Conservation (phyloP, 768 basidiomycete species). For the Pleurotus citrinopileatus region DNA sequence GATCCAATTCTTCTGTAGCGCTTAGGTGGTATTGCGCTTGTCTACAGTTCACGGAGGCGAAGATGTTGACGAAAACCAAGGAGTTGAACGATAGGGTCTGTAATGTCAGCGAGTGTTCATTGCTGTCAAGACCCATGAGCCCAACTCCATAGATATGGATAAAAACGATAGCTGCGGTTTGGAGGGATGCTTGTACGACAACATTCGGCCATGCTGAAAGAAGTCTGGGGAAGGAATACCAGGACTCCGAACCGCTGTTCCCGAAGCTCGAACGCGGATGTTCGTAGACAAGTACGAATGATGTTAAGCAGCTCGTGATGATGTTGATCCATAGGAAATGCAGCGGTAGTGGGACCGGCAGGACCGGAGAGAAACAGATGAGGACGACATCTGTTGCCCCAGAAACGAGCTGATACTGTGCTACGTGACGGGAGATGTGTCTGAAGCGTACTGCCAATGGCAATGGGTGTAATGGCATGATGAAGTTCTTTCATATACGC, state of each 20-base stretch:
- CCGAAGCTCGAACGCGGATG: background rate
- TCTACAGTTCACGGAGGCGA: constrained; percentile 71
- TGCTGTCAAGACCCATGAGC: background rate
- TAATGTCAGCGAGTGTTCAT: constrained; percentile 34
- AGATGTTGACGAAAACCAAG: constrained; percentile 80
- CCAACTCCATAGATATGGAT: background rate
- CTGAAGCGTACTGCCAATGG: too few relatives aligned
- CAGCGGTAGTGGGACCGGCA: background rate
- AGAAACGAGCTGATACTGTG: background rate
- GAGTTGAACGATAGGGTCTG: constrained; percentile 75
- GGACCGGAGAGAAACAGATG: background rate
- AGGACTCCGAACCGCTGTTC: background rate
- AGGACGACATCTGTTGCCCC: background rate
- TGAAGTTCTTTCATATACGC: too few relatives aligned
- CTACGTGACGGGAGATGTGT: background rate
- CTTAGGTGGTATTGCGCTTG: constrained; percentile 65
- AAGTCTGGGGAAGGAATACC: background rate
- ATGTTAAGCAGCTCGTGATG: background rate
- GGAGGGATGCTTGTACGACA: background rate
- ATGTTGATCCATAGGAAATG: background rate
- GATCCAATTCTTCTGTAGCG: constrained; percentile 59
- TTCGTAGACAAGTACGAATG: background rate
- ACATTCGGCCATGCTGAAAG: background rate
- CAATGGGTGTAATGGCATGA: too few relatives aligned
- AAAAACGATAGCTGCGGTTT: background rate